Evolutionary conservation across 2,329 filamentous ascomycete genomes (phyloP).

Genomic region (Pseudocercospora eumusae): DNA sequence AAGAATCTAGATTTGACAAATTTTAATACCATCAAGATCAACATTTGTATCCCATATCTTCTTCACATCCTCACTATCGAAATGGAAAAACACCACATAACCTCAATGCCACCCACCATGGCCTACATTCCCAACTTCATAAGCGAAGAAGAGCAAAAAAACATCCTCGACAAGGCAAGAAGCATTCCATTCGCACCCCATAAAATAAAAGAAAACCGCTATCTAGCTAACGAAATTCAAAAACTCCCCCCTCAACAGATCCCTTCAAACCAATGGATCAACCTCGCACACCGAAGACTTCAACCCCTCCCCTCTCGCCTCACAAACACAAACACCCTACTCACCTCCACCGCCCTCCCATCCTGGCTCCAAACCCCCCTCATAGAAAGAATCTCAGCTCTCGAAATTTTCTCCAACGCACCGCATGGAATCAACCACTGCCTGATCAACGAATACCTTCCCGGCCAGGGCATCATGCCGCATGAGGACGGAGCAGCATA

Average conservation of each 20-base stretch:
- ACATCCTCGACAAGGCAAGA: slow-evolving; percentile 69
- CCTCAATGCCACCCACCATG: slow-evolving; percentile 51
- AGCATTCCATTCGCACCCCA: not conserved
- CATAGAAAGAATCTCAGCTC: slow-evolving; percentile 56
- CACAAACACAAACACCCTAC: slow-evolving; percentile 70
- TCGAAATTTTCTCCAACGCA: slow-evolving; percentile 60
- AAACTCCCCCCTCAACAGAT: no score
- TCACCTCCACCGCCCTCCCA: slow-evolving; percentile 70
- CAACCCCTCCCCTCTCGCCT: slow-evolving; percentile 89
- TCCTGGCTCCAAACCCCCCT: slow-evolving; percentile 72
- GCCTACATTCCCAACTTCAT: slow-evolving; percentile 91
- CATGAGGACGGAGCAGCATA: slow-evolving; percentile 93
- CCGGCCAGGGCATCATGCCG: slow-evolving; percentile 92
- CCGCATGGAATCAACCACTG: slow-evolving; percentile 89
- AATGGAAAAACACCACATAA: slow-evolving; percentile 28
- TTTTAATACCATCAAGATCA: not conserved
- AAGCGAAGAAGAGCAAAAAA: slow-evolving; percentile 68
- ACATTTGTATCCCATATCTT: not conserved
- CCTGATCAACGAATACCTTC: slow-evolving; percentile 86
- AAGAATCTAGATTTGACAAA: not conserved
- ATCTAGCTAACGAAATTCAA: not conserved
- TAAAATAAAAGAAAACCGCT: no score
- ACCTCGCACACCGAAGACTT: slow-evolving; percentile 82
- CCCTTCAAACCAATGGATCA: slow-evolving; percentile 69
- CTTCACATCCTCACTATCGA: not conserved